phyloP scores from a whole-genome alignment of 768 basidiomycete genomes.

The Pleurotus salmoneostramineus region DNA sequence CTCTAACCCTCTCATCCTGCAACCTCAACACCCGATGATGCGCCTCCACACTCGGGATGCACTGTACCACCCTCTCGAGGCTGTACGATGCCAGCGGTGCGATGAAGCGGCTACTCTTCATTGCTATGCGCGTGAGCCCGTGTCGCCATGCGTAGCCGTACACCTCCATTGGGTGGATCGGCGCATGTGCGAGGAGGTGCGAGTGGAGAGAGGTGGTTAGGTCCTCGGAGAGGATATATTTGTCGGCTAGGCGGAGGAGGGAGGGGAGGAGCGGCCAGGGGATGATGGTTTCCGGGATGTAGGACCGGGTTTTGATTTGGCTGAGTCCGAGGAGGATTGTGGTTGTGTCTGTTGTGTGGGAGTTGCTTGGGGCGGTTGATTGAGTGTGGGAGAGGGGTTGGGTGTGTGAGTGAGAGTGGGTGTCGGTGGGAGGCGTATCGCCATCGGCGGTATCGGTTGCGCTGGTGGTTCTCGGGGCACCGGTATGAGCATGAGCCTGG shows the following conservation, averaged over 20 bases:
- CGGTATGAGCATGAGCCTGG: too few species aligned
- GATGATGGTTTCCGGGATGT: constrained; percentile 45
- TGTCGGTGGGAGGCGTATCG: too few species aligned
- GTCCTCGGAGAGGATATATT: constrained; percentile 52
- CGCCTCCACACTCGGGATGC: constrained; percentile 53
- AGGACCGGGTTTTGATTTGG: constrained; percentile 24
- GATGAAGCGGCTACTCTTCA: constrained; percentile 55
- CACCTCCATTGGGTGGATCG: constrained; percentile 48
- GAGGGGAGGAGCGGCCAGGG: constrained; percentile 62
- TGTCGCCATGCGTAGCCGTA: constrained; percentile 52
- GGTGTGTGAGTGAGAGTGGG: too few species aligned
- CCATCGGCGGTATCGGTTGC: too few species aligned
- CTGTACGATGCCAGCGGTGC: constrained; percentile 50
- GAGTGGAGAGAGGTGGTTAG: constrained; percentile 38
- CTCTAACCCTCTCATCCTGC: constrained; percentile 53
- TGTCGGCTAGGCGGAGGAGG: constrained; percentile 59
- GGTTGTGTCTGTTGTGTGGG: too few species aligned
- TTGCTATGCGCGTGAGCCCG: constrained; percentile 43
- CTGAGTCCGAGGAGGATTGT: too few species aligned
- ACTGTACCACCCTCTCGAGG: constrained; percentile 40
- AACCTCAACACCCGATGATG: constrained; percentile 62
- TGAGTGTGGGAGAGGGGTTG: too few species aligned
- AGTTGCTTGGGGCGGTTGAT: too few species aligned
- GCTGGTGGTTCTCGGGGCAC: too few species aligned
- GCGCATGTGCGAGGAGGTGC: constrained; percentile 54